phyloP scores from a whole-genome alignment of 1,284 basidiomycete species.

The Cryptococcus hybrid region DNA sequence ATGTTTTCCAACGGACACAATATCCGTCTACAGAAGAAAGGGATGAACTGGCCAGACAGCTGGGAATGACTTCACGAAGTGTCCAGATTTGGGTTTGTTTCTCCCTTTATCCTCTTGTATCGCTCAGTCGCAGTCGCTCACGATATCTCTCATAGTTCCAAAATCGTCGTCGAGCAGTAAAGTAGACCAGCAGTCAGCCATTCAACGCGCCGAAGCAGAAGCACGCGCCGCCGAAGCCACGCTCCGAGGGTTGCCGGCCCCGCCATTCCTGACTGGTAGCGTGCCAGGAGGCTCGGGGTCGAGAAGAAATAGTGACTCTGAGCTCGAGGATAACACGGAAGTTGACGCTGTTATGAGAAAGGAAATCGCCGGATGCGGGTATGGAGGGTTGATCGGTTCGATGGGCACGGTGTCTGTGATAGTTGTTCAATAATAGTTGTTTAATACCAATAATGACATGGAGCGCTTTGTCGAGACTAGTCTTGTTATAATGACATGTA shows the following conservation, averaged over 20 bases:
- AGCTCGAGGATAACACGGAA: too few species aligned
- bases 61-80: constrained; percentile 35
- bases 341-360: neutral
- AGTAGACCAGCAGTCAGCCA: constrained; percentile 27
- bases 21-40: constrained; percentile 34
- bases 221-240: neutral
- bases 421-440: too few species aligned
- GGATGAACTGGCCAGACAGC: constrained; percentile 21
- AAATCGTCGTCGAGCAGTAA: constrained; percentile 28
- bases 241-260: neutral
- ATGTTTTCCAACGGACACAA: constrained; percentile 22
- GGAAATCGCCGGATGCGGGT: neutral
- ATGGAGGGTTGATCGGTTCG: too few species aligned
- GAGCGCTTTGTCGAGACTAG: too few species aligned
- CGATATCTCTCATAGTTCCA: constrained; percentile 21
- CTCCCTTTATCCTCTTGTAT: neutral
- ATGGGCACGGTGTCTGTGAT: too few species aligned
- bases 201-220: constrained; percentile 19
- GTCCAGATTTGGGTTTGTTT: constrained; percentile 39
- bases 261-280: neutral
- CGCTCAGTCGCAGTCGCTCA: neutral
- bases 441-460: too few species aligned
- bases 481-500: too few species aligned
- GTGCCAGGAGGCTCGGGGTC: too few species aligned
- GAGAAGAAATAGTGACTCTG: too few species aligned